phyloP scores from a whole-genome alignment of 768 basidiomycete genomes.

The Lentinula boryana region DNA sequence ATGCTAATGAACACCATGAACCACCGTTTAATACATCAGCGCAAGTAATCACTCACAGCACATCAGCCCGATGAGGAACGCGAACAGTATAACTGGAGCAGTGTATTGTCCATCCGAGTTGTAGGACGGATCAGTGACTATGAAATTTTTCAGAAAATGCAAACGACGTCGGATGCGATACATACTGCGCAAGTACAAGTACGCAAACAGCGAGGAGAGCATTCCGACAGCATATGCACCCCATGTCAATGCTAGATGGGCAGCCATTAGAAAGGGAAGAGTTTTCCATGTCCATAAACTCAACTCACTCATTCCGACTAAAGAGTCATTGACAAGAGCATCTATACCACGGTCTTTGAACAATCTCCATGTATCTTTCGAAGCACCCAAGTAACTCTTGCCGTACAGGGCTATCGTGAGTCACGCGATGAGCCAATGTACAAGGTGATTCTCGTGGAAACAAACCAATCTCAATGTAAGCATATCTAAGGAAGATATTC shows the following conservation, averaged over 20 bases:
- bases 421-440: background rate
- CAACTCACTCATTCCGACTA: slow-evolving; percentile 71
- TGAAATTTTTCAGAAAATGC: slow-evolving; percentile 1
- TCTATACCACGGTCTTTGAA: slow-evolving; percentile 77
- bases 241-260: slow-evolving; percentile 56
- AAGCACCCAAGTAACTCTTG: slow-evolving; percentile 74
- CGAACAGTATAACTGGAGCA: slow-evolving; percentile 68
- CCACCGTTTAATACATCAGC: background rate
- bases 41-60: slow-evolving; percentile 47
- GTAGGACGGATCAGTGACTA: slow-evolving; percentile 71
- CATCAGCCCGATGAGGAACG: slow-evolving; percentile 73
- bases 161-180: slow-evolving; percentile 4
- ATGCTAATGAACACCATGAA: slow-evolving; percentile 29
- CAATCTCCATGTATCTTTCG: slow-evolving; percentile 79
- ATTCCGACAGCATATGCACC: slow-evolving; percentile 78
- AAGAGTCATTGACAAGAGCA: slow-evolving; percentile 76
- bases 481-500: slow-evolving; percentile 42
- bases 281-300: background rate
- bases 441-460: background rate
- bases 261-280: background rate
- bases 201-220: slow-evolving; percentile 68
- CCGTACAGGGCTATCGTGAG: slow-evolving; percentile 63
- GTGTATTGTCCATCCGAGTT: slow-evolving; percentile 73
- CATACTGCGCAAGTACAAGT: slow-evolving; percentile 69
- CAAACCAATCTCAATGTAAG: slow-evolving; percentile 77